A percentile compares a stretch with the other conserved stretches of the same genome.
Evolutionary conservation across 192 early-diverging fungal species (phyloP).

Genomic region (Jimgerdemannia flammicorona): DNA sequence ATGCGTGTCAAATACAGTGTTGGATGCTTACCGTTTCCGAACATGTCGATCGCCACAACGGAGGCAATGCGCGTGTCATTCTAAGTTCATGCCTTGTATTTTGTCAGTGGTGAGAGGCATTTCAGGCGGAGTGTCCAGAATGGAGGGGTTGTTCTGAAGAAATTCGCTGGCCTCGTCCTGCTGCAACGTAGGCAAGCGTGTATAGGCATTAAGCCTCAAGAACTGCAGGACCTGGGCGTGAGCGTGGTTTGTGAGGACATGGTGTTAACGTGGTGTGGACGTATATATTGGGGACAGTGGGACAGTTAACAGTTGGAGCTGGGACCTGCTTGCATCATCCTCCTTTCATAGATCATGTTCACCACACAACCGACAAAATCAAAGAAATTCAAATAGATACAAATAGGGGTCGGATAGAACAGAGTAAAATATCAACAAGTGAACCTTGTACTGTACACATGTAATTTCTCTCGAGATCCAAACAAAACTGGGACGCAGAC

Average conservation of each 20-base stretch:
- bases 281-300: no score
- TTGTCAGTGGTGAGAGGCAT: slow-evolving; percentile 17
- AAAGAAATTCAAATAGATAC: no score
- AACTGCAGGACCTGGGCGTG: slow-evolving; percentile 7
- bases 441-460: no score
- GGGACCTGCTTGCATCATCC: no score
- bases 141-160: slow-evolving; percentile 36
- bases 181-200: neutral
- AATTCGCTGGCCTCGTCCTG: slow-evolving; percentile 8
- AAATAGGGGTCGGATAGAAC: no score
- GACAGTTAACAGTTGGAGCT: no score
- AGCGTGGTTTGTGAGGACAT: neutral
- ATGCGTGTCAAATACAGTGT: neutral
- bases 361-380: no score
- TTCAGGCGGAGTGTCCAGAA: slow-evolving; percentile 24
- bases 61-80: neutral
- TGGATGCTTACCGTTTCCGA: neutral
- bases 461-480: no score
- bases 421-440: no score
- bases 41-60: neutral
- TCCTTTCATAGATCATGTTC: no score
- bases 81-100: slow-evolving; percentile 8
- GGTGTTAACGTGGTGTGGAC: neutral
- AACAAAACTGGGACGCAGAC: no score
- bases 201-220: slow-evolving; percentile 8